phyloP scores from a whole-genome alignment of 2,329 filamentous ascomycete genomes.

The Pseudofabraea citricarpa region DNA sequence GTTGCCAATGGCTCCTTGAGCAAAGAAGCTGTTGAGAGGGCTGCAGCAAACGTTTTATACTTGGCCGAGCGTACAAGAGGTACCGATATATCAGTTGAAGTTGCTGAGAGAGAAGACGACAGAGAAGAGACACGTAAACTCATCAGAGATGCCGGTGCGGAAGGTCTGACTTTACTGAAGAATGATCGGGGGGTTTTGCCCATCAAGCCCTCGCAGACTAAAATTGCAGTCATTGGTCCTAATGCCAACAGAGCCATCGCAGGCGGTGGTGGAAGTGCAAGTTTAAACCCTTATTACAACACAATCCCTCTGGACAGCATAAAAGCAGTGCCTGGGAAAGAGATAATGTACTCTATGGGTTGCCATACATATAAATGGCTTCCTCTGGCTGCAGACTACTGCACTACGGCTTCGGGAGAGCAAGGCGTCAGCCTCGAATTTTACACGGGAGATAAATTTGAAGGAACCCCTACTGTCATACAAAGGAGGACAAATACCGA shows the following conservation, averaged over 20 bases:
- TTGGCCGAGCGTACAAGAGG: conserved; percentile 58
- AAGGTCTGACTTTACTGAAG: conserved; percentile 61
- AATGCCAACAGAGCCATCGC: conserved; percentile 64
- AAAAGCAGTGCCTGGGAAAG: conserved; percentile 44
- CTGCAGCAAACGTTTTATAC: conserved; percentile 56
- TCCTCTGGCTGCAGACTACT: conserved; percentile 55
- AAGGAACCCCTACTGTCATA: conserved; percentile 49
- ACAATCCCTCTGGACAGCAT: conserved; percentile 62
- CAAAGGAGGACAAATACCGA: conserved; percentile 60
- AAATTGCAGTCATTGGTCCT: conserved; percentile 61
- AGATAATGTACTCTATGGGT: conserved; percentile 56
- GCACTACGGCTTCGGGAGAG: conserved; percentile 49
- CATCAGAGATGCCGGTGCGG: conserved; percentile 55
- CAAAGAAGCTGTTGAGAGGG: conserved; percentile 46
- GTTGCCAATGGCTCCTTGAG: conserved; percentile 43
- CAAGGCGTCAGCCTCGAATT: conserved; percentile 61
- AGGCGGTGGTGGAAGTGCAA: conserved; percentile 64
- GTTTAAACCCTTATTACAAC: conserved; percentile 64
- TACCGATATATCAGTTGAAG: conserved; percentile 50
- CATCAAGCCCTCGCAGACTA: conserved; percentile 48
- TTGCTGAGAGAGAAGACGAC: conserved; percentile 52
- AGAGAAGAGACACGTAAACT: conserved; percentile 52
- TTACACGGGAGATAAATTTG: conserved; percentile 58
- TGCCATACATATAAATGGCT: conserved; percentile 64
- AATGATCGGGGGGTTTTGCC: conserved; percentile 57